Percentiles rank a stretch among this genome's conserved stretches.
These are phyloP conservation scores for Schizosaccharomyces japonicus DNA, from an alignment of 805 yeast genomes.

Conservation along the genomic window DNA sequence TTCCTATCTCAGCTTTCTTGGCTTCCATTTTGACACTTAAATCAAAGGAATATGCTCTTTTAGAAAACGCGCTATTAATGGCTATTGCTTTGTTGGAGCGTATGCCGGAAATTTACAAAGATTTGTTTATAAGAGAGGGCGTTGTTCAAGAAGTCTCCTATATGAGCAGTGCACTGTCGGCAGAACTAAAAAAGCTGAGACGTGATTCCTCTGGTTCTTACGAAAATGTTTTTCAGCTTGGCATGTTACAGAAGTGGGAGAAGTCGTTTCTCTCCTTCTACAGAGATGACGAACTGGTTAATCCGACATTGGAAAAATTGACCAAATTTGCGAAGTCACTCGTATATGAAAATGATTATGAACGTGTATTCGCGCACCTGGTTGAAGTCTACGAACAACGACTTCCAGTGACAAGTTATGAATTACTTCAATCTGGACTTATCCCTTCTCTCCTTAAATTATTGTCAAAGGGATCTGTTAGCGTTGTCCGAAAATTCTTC, in stretches of 20 bases:
- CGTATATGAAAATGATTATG: neutral
- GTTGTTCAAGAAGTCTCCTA: neutral
- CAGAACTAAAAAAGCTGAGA: neutral
- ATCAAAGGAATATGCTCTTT: neutral
- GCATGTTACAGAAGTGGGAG: neutral
- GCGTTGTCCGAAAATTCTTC: conserved; percentile 19
- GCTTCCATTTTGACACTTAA: neutral
- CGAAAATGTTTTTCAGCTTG: neutral
- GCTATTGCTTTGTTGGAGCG: neutral
- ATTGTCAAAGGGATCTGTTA: conserved; percentile 8
- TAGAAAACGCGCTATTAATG: neutral
- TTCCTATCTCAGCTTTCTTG: neutral
- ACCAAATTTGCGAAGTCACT: neutral
- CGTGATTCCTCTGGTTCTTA: neutral
- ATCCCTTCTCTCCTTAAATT: conserved; percentile 21
- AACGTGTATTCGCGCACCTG: neutral
- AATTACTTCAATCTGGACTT: conserved; percentile 45
- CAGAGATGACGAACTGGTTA: neutral
- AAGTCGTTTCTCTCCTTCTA: neutral
- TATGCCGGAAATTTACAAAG: neutral
- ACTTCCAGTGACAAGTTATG: conserved; percentile 39
- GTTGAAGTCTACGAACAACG: neutral
- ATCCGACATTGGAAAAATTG: neutral
- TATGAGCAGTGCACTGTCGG: neutral
- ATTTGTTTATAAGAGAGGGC: neutral